Conservation (phyloP, 148 eudicot species). For the Limonium bicolor region DNA sequence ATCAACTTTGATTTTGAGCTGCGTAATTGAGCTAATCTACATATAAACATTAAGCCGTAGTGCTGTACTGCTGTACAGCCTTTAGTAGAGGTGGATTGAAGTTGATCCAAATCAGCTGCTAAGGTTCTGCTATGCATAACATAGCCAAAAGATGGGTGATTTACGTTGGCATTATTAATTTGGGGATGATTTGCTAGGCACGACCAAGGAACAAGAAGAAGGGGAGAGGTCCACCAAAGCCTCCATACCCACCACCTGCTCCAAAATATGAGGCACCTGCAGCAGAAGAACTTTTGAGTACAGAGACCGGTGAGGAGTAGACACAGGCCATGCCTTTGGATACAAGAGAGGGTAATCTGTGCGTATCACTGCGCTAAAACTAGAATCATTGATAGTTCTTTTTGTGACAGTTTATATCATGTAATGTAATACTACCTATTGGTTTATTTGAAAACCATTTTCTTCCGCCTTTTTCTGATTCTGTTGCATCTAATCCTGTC, state of each 20-base stretch:
- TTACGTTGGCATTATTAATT: not conserved
- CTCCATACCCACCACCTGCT: constrained; percentile 23
- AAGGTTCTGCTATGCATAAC: not conserved
- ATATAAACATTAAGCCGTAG: not conserved
- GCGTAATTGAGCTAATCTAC: not conserved
- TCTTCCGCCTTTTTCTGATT: too few species aligned
- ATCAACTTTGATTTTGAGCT: not conserved
- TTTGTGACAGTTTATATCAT: too few species aligned
- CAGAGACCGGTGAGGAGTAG: too few species aligned
- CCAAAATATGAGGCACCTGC: constrained; percentile 38
- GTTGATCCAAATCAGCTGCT: not conserved
- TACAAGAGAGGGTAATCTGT: too few species aligned
- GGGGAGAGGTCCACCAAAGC: constrained; percentile 47
- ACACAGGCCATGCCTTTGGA: too few species aligned
- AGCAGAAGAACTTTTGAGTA: too few species aligned
- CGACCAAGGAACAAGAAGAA: constrained; percentile 47
- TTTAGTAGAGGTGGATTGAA: not conserved
- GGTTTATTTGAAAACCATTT: too few species aligned
- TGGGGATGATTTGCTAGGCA: too few species aligned
- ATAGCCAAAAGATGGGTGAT: not conserved
- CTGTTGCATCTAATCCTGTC: too few species aligned
- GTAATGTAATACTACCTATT: too few species aligned
- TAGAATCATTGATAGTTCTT: too few species aligned
- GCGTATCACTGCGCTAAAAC: too few species aligned
- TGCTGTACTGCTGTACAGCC: not conserved